A percentile compares a stretch with the other conserved stretches of the same genome.
Evolutionary conservation across 768 basidiomycete species (phyloP).

Genomic region (Suillus discolor): DNA sequence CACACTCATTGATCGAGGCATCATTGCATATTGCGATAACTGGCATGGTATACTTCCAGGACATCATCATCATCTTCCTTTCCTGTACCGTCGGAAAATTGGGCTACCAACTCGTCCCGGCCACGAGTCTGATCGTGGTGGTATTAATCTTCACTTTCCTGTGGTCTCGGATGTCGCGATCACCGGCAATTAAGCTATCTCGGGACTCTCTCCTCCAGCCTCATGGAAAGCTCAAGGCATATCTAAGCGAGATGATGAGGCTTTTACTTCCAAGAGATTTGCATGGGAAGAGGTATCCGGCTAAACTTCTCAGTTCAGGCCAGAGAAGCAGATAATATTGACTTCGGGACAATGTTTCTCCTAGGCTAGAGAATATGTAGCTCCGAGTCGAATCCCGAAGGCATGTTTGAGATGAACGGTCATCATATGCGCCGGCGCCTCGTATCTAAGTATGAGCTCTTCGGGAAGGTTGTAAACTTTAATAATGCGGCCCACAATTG

Average conservation of each 20-base stretch:
- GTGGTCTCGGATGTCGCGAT: conserved; percentile 12
- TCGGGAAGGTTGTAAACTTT: conserved; percentile 12
- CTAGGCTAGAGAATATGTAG: conserved; percentile 4
- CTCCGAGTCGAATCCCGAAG: conserved; percentile 8
- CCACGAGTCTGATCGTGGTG: conserved; percentile 21
- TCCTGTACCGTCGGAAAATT: neutral
- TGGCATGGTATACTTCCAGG: neutral
- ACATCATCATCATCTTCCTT: neutral
- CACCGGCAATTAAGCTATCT: conserved; percentile 26
- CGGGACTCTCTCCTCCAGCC: conserved; percentile 19
- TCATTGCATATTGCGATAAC: neutral
- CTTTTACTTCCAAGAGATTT: conserved; percentile 11
- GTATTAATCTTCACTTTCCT: conserved; percentile 12
- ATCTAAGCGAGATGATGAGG: conserved; percentile 29
- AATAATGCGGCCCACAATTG: conserved; percentile 1
- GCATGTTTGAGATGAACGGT: conserved; percentile 2
- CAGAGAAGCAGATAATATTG: conserved; percentile 12
- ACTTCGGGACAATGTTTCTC: conserved; percentile 12
- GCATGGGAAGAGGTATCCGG: conserved; percentile 10
- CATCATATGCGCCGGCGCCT: conserved; percentile 5
- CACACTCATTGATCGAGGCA: neutral
- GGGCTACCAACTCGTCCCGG: neutral
- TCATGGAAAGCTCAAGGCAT: conserved; percentile 33
- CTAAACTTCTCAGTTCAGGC: conserved; percentile 10
- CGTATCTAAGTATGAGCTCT: conserved; percentile 15